Conservation (phyloP, 768 basidiomycete species). For the Harrya chromipes region DNA sequence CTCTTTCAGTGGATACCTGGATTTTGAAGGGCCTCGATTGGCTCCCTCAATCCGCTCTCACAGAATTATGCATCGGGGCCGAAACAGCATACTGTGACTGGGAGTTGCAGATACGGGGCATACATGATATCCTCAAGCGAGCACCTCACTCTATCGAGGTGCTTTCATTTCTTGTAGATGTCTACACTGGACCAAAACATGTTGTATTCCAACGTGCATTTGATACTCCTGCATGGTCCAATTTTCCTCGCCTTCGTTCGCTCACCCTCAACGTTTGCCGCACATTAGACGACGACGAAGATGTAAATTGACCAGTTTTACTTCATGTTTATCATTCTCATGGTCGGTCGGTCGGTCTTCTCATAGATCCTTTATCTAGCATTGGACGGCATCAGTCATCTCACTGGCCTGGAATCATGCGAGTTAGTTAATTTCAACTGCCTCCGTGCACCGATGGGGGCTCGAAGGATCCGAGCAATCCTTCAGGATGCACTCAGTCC, state of each 20-base stretch:
- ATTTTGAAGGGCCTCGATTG: too few species aligned
- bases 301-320: not conserved
- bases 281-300: accelerated
- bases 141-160: too few species aligned
- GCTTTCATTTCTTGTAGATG: too few species aligned
- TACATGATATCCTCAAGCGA: too few species aligned
- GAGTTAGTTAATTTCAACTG: not conserved
- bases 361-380: not conserved
- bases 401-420: not conserved
- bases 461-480: not conserved
- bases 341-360: not conserved
- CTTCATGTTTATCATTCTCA: not conserved
- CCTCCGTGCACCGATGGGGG: not conserved
- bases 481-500: not conserved
- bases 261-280: not conserved
- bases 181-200: too few species aligned
- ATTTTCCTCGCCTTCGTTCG: conserved; percentile 6
- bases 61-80: too few species aligned
- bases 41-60: too few species aligned
- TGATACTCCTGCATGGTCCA: not conserved
- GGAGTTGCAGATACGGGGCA: too few species aligned
- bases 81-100: too few species aligned
- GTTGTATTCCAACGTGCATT: too few species aligned
- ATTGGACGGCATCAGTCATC: not conserved
- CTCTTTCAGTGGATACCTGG: too few species aligned